Evolutionary conservation across 306 rosid species (phyloP), one percentile per base, ranked within the genome.

Genomic region (Dalbergia cochinchinensis): DNA sequence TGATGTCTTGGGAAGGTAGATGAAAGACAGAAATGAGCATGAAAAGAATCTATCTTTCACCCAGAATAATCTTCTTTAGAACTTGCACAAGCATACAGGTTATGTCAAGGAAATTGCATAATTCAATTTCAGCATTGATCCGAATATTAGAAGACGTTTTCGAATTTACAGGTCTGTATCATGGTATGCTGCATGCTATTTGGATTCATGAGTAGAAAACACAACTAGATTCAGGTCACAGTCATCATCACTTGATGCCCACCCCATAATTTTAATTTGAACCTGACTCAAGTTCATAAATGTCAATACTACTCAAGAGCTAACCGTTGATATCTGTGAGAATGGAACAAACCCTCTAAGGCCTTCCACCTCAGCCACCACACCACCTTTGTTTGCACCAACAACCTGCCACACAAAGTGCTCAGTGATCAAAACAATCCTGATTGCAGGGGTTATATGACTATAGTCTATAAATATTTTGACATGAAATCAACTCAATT

Each of bases 271-370:
- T 74, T 61, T 20, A 73, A 42, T 44, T 37, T 37, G 41, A 37
- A 83, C 54, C 63, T 55, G 42, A 79, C 12, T 50, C 45, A 65
- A 75, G 82, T 80, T 11, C 68, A 45, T 71, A 72, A 71, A 66
- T 71, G 22, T 73, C 37, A 72, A 68, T 61, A 14, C 8, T 14
- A 81, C 74, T 55, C 8, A 71, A 80, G 86, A 79, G 71, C 97
- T 90, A 66, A 95, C 99, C 87, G 96, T 55, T 61, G 99, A 92
- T 83, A 95, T 80, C 84, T 92, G 99, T 33, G 98, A 95, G 92
- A 95, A 95, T 60, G 99, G 99, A 87, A 95, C 92, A 85, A 95
- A 95, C 20, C 99, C 99, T 78, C 85, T 87, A 54, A 92, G 92
- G 78, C 97, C 97, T 87, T 95, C 99, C 65, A 92, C 95, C 78